Evolutionary conservation across 202 grass and related monocot species (phyloP).

Genomic region (Carex arenaria): DNA sequence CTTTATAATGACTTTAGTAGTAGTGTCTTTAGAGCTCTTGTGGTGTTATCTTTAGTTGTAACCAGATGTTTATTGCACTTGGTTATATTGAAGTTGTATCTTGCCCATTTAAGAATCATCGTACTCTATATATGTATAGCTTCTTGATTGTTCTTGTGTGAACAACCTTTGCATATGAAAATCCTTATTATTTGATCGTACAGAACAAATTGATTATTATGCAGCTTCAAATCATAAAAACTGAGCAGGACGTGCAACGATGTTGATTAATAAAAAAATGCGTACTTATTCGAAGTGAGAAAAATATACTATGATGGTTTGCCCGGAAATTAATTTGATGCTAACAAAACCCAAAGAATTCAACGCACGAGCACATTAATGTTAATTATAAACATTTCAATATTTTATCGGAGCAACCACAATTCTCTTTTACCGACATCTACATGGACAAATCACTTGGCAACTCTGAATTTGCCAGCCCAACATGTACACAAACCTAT

Average conservation of each 20-base stretch:
- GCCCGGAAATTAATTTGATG: no score
- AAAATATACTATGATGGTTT: no score
- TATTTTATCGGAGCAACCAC: background rate
- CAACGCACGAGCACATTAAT: no score
- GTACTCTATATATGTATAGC: background rate
- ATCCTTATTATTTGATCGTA: no score
- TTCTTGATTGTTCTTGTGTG: background rate
- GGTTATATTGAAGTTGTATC: background rate
- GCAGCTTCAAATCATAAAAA: background rate
- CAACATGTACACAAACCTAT: conserved; percentile 45
- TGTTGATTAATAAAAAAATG: no score
- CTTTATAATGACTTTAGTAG: background rate
- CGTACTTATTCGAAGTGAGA: no score
- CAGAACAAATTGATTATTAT: background rate
- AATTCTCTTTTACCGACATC: background rate
- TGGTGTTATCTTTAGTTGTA: background rate
- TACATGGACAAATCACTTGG: background rate
- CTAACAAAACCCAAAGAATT: no score
- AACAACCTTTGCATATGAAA: background rate
- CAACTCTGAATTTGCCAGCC: background rate
- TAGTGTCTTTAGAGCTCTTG: background rate
- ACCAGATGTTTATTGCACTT: conserved; percentile 1
- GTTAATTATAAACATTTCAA: background rate
- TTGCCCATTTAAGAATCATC: background rate
- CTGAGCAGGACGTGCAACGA: background rate